Percentiles rank a stretch among this genome's conserved stretches.
phyloP scores from a whole-genome alignment of 495 filamentous ascomycete species.

The Neurospora sublineolata region DNA sequence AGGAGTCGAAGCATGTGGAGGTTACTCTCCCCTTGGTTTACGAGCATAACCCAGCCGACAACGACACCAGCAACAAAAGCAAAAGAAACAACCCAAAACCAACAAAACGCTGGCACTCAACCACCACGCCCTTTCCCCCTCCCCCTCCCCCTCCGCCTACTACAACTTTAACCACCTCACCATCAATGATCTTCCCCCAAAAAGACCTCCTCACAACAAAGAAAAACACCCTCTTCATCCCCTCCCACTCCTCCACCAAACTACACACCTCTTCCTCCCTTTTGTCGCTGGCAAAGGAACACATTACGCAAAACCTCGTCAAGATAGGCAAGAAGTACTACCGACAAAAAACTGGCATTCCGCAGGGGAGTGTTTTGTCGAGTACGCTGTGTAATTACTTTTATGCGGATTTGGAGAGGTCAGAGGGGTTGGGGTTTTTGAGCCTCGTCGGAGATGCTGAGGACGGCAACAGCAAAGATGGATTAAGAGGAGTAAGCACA shows the following conservation, averaged over 20 bases:
- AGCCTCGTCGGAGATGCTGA: no score
- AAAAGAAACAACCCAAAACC: conserved; percentile 9
- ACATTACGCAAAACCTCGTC: conserved; percentile 72
- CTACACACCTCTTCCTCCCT: conserved; percentile 44
- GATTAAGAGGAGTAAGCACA: neutral
- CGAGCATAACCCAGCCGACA: conserved; percentile 24
- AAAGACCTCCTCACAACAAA: conserved; percentile 32
- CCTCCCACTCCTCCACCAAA: conserved; percentile 40
- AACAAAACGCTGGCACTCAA: conserved; percentile 52
- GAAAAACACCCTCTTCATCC: conserved; percentile 65
- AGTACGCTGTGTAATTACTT: conserved; percentile 41
- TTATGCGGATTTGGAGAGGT: conserved; percentile 71
- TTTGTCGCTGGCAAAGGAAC: conserved; percentile 59
- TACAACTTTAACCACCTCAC: neutral
- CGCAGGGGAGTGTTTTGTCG: conserved; percentile 43
- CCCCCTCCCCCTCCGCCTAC: neutral
- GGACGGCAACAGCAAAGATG: neutral
- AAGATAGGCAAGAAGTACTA: conserved; percentile 85
- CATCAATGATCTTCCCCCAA: conserved; percentile 7
- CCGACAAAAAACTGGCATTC: conserved; percentile 78
- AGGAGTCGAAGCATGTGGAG: conserved; percentile 63
- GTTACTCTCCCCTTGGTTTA: conserved; percentile 22
- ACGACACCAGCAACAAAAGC: conserved; percentile 7
- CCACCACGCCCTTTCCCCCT: conserved; percentile 31
- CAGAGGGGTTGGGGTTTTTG: conserved; percentile 48